A percentile compares a stretch with the other conserved stretches of the same genome.
phyloP scores from a whole-genome alignment of 2,329 filamentous ascomycete species.

The Akanthomyces muscarius region DNA sequence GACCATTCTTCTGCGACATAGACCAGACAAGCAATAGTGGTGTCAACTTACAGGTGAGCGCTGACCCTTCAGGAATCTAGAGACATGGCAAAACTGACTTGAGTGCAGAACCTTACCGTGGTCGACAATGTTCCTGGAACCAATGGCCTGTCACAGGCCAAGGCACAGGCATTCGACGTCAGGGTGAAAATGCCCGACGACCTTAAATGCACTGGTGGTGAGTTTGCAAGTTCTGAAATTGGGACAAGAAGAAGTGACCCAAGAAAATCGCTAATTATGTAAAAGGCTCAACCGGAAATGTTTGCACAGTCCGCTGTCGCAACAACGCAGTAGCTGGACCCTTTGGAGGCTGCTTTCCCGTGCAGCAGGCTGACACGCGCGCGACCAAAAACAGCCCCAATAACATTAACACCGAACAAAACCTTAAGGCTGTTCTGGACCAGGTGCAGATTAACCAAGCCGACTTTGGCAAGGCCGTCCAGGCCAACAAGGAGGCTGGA shows the following conservation, averaged over 20 bases:
- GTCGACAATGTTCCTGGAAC: conserved; percentile 56
- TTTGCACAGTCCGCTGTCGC: conserved; percentile 57
- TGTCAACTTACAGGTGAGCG: conserved; percentile 18
- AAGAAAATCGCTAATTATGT: not conserved
- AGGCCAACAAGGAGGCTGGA: conserved; percentile 42
- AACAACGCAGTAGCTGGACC: conserved; percentile 55
- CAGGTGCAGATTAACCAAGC: conserved; percentile 49
- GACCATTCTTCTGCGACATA: conserved; percentile 51
- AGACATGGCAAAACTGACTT: not conserved
- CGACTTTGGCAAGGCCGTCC: conserved; percentile 41
- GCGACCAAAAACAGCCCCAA: not conserved
- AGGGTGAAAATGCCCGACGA: conserved; percentile 49
- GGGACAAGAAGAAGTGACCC: too few relatives aligned
- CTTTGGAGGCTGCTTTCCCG: conserved; percentile 55
- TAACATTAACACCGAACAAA: conserved; percentile 44
- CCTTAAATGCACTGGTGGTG: conserved; percentile 48
- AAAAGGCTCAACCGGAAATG: conserved; percentile 50
- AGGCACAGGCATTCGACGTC: conserved; percentile 53
- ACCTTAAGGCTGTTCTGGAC: conserved; percentile 39
- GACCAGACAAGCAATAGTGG: conserved; percentile 44
- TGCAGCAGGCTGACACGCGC: conserved; percentile 32
- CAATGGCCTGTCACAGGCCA: conserved; percentile 55
- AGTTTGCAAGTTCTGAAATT: conserved; percentile 19
- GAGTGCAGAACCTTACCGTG: conserved; percentile 40
- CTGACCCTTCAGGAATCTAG: not conserved